Evolutionary conservation across 352 stramenopile genomes (phyloP).

Genomic region (Paralagenidium karlingii): DNA sequence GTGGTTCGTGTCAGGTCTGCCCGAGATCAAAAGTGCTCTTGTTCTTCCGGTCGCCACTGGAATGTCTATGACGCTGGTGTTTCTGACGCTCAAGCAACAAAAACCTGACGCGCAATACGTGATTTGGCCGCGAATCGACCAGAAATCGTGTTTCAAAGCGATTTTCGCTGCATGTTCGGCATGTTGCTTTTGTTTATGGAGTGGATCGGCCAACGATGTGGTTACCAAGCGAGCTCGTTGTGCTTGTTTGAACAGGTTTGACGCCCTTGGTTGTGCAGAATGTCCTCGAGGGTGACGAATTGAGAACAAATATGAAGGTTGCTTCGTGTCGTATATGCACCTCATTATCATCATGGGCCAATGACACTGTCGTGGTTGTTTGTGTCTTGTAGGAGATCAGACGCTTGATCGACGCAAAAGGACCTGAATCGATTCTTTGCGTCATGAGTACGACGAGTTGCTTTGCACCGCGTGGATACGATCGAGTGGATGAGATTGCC

Average conservation of each 20-base stretch:
- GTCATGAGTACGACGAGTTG: constrained; percentile 97
- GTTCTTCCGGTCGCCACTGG: constrained; percentile 96
- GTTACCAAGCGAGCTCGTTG: neutral
- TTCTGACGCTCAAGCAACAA: constrained; percentile 71
- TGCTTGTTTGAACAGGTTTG: constrained; percentile 45
- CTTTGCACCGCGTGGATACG: constrained; percentile 94
- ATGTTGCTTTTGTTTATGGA: constrained; percentile 6
- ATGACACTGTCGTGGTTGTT: too few relatives aligned
- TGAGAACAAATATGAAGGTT: constrained; percentile 93
- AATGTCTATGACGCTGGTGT: constrained; percentile 90
- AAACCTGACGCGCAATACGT: constrained; percentile 59
- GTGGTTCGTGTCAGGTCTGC: constrained; percentile 73
- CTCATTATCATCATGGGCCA: neutral
- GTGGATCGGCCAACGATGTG: too few relatives aligned
- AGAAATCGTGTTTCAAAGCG: constrained; percentile 99
- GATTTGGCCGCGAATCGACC: constrained; percentile 95
- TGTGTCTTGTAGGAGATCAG: constrained; percentile 51
- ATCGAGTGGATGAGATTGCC: constrained; percentile 90
- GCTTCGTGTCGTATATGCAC: constrained; percentile 9
- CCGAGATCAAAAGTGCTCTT: constrained; percentile 53
- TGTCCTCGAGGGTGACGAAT: constrained; percentile 47
- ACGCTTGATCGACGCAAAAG: constrained; percentile 38
- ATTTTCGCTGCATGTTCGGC: constrained; percentile 92
- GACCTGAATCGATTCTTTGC: constrained; percentile 70
- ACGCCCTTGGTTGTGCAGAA: constrained; percentile 85